phyloP scores from a whole-genome alignment of 2,329 filamentous ascomycete genomes.

The Pseudonectria foliicola region DNA sequence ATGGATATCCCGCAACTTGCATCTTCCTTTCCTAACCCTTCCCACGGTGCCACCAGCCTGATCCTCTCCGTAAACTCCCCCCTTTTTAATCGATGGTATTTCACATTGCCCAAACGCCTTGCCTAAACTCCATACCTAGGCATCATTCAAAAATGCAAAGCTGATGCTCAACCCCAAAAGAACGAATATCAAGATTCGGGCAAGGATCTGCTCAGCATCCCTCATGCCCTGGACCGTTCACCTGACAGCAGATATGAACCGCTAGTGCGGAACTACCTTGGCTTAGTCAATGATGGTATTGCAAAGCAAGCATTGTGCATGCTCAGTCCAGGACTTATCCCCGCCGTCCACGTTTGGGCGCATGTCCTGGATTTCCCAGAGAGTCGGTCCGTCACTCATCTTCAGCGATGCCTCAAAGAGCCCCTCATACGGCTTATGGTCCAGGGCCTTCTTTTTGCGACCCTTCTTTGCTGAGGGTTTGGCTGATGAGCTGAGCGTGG shows the following conservation, averaged over 20 bases:
- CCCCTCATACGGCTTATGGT: constrained; percentile 41
- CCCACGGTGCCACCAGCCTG: too few relatives aligned
- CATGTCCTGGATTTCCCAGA: constrained; percentile 46
- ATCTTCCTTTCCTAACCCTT: too few relatives aligned
- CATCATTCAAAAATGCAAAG: too few relatives aligned
- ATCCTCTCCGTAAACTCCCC: too few relatives aligned
- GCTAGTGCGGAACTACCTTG: not conserved
- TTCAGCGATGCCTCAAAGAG: constrained; percentile 44
- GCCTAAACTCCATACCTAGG: not conserved
- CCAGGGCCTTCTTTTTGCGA: constrained; percentile 32
- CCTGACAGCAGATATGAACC: too few relatives aligned
- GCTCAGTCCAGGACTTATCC: constrained; percentile 47
- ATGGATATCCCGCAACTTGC: too few relatives aligned
- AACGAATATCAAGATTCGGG: not conserved
- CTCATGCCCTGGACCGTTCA: too few relatives aligned
- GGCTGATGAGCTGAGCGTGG: constrained; percentile 14
- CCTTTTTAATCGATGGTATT: not conserved
- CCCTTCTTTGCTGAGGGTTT: constrained; percentile 27
- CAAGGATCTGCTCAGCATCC: not conserved
- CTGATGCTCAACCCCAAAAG: not conserved
- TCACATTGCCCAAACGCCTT: constrained; percentile 1
- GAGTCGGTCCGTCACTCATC: constrained; percentile 40
- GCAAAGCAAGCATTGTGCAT: constrained; percentile 43
- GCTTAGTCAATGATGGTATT: constrained; percentile 37
- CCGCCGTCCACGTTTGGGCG: constrained; percentile 40